A percentile compares a stretch with the other conserved stretches of the same genome.
phyloP scores from a whole-genome alignment of 148 eudicot genomes.

The Persicaria tinctoria region DNA sequence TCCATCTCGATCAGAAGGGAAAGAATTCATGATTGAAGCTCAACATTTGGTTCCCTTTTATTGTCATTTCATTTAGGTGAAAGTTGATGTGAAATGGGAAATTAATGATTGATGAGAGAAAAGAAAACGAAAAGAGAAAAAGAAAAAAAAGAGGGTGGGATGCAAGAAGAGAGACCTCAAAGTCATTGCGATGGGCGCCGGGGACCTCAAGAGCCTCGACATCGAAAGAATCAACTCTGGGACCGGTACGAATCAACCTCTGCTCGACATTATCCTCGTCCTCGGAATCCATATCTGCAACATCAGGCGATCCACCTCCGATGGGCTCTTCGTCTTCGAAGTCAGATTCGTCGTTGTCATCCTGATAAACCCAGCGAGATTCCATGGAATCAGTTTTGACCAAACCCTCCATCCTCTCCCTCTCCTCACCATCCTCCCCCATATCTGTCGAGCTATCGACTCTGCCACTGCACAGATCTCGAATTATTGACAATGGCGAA shows the following conservation, averaged over 20 bases:
- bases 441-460: constrained; percentile 8
- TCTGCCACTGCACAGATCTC: constrained; percentile 7
- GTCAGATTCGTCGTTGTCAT: constrained; percentile 44
- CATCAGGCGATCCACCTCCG: constrained; percentile 29
- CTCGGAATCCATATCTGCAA: constrained; percentile 43
- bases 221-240: constrained; percentile 83
- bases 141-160: background rate
- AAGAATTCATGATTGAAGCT: background rate
- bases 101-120: background rate
- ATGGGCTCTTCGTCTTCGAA: constrained; percentile 32
- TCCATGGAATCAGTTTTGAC: constrained; percentile 69
- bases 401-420: constrained; percentile 34
- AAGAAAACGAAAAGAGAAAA: background rate
- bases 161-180: constrained; percentile 37
- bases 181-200: constrained; percentile 59
- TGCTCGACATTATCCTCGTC: constrained; percentile 61
- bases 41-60: background rate
- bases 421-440: constrained; percentile 47
- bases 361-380: constrained; percentile 63
- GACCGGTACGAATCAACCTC: constrained; percentile 75
- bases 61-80: background rate
- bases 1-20: background rate
- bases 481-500: constrained; percentile 9
- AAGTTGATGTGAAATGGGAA: background rate
- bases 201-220: constrained; percentile 96